phyloP scores from a whole-genome alignment of 352 stramenopile species.

The Globisporangium middletonii region DNA sequence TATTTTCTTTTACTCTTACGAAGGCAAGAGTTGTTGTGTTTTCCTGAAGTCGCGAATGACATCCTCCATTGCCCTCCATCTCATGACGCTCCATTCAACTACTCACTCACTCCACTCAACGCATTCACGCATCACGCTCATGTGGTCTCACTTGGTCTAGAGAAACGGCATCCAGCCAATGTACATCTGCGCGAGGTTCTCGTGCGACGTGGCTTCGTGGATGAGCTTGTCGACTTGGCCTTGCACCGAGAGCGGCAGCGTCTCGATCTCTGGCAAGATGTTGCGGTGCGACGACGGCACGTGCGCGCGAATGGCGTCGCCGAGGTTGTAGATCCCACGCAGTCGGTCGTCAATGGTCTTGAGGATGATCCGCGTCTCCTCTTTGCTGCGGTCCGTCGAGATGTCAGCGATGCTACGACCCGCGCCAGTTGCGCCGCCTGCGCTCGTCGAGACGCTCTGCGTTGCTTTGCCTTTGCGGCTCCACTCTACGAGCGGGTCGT shows the following conservation, averaged over 20 bases:
- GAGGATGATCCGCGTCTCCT: slow-evolving; percentile 83
- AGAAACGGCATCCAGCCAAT: slow-evolving; percentile 94
- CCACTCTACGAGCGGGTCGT: slow-evolving; percentile 95
- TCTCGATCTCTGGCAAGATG: slow-evolving; percentile 71
- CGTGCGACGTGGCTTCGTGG: slow-evolving; percentile 86
- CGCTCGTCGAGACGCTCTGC: slow-evolving; percentile 17
- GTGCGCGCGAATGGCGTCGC: slow-evolving; percentile 65
- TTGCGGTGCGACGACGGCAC: slow-evolving; percentile 61
- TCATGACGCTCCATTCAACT: too few species aligned
- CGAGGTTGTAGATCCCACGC: slow-evolving; percentile 90
- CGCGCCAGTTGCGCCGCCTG: slow-evolving; percentile 1
- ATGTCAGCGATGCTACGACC: slow-evolving; percentile 38
- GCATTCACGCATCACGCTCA: too few species aligned
- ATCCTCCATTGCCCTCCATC: too few species aligned
- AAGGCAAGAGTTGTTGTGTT: too few species aligned
- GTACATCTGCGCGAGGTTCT: slow-evolving; percentile 95
- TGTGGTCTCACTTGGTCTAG: slow-evolving; percentile 11
- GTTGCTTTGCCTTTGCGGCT: slow-evolving; percentile 66
- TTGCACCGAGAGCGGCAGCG: slow-evolving; percentile 90
- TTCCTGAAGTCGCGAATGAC: too few species aligned
- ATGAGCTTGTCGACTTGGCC: slow-evolving; percentile 94
- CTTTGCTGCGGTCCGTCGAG: slow-evolving; percentile 71
- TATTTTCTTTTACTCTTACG: too few species aligned
- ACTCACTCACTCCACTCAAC: not conserved
- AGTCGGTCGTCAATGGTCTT: slow-evolving; percentile 90